Conservation (phyloP, 2,329 filamentous ascomycete genomes). For the Pseudogymnoascus sp. region DNA sequence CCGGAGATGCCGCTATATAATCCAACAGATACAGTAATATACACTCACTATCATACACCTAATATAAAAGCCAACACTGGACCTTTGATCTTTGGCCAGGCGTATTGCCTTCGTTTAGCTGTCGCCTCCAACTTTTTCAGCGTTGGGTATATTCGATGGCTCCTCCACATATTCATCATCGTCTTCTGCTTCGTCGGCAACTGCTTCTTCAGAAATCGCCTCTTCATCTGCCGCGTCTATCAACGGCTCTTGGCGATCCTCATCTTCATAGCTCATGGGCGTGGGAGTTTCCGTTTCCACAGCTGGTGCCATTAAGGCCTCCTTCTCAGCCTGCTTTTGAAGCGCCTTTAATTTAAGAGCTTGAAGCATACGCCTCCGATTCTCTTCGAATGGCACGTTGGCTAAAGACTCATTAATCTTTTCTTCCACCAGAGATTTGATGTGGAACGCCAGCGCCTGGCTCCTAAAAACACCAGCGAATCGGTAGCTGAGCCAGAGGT, state of each 20-base stretch:
- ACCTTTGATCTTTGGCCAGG: background rate
- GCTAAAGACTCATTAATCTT: constrained; percentile 45
- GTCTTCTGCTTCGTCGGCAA: background rate
- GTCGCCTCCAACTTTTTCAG: background rate
- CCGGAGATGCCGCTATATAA: background rate
- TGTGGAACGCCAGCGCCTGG: constrained; percentile 68
- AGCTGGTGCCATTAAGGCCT: background rate
- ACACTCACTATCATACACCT: background rate
- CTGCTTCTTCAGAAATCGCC: background rate
- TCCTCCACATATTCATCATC: background rate
- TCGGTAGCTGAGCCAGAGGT: constrained; percentile 89
- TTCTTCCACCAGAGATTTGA: constrained; percentile 69
- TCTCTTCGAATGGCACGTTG: constrained; percentile 6
- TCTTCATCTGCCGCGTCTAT: background rate
- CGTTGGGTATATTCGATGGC: background rate
- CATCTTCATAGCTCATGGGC: constrained; percentile 3
- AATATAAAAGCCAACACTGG: background rate
- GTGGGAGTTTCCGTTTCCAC: background rate
- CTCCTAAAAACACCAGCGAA: constrained; percentile 74
- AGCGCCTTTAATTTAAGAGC: background rate
- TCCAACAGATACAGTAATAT: constrained; percentile 3
- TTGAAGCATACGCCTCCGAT: background rate
- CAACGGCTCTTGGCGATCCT: constrained; percentile 3
- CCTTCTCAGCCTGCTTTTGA: background rate
- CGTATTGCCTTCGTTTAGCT: background rate